Conservation (phyloP, 352 stramenopile species). For the Phytophthora lateralis region DNA sequence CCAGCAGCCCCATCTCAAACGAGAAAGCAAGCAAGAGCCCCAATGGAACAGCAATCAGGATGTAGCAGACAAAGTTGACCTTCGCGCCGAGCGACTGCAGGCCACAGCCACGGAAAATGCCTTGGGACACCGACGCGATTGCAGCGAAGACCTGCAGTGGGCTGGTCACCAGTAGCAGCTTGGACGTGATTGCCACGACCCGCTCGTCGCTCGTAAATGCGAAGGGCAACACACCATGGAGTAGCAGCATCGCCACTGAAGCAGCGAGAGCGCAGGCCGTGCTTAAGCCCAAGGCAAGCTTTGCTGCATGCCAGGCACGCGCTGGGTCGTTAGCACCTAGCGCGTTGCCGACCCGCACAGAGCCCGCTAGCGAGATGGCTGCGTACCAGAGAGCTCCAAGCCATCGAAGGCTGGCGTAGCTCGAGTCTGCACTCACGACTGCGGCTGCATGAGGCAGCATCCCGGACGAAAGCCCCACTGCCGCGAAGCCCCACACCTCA, state of each 20-base stretch:
- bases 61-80: conserved; percentile 89
- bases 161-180: conserved; percentile 71
- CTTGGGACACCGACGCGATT: conserved; percentile 70
- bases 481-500: conserved; percentile 86
- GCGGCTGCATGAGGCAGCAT: conserved; percentile 79
- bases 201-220: conserved; percentile 63
- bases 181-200: conserved; percentile 57
- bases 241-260: conserved; percentile 59
- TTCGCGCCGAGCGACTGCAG: conserved; percentile 80
- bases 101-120: conserved; percentile 81
- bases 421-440: conserved; percentile 85
- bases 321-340: conserved; percentile 81
- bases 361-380: conserved; percentile 61
- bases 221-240: conserved; percentile 62
- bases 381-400: conserved; percentile 66
- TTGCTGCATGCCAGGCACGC: conserved; percentile 72
- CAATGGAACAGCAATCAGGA: conserved; percentile 80
- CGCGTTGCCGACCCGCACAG: conserved; percentile 85
- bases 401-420: conserved; percentile 76
- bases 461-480: conserved; percentile 71
- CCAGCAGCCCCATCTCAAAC: conserved; percentile 63
- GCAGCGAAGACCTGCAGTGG: conserved; percentile 87
- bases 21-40: conserved; percentile 75
- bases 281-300: conserved; percentile 56
- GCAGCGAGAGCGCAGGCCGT: conserved; percentile 49